Percentiles rank a stretch among this genome's conserved stretches.
Conservation (phyloP, 2,329 filamentous ascomycete genomes). For the Pestalotiopsis sp. region DNA sequence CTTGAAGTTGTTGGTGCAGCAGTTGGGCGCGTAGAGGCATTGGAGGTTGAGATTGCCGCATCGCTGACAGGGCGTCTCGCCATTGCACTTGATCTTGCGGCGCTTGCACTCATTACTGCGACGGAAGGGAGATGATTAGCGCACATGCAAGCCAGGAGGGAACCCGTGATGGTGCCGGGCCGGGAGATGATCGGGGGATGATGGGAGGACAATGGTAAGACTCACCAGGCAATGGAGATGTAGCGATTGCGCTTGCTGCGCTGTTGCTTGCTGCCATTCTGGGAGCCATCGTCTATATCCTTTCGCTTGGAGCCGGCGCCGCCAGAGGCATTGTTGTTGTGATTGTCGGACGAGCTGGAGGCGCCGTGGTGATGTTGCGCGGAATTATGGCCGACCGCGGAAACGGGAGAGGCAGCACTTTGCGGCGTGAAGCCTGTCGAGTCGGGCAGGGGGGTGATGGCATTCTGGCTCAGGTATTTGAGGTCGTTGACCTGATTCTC, state of each 20-base stretch:
- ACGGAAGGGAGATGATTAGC: background rate
- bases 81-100: slow-evolving; percentile 77
- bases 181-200: background rate
- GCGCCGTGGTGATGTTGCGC: slow-evolving; percentile 15
- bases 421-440: slow-evolving; percentile 19
- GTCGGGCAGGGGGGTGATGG: slow-evolving; percentile 27
- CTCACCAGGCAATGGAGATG: slow-evolving; percentile 65
- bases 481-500: slow-evolving; percentile 38
- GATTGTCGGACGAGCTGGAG: slow-evolving; percentile 11
- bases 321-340: background rate
- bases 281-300: slow-evolving; percentile 25
- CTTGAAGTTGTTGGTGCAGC: slow-evolving; percentile 79
- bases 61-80: slow-evolving; percentile 67
- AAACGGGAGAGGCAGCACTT: slow-evolving; percentile 17
- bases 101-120: slow-evolving; percentile 72
- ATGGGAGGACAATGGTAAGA: slow-evolving; percentile 10
- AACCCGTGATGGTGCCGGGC: background rate
- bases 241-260: slow-evolving; percentile 65
- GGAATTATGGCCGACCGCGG: slow-evolving; percentile 20
- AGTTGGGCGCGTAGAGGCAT: slow-evolving; percentile 69
- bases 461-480: slow-evolving; percentile 28
- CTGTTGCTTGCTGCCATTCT: slow-evolving; percentile 46
- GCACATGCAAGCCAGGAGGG: background rate
- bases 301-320: slow-evolving; percentile 26
- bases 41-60: slow-evolving; percentile 69